A percentile compares a stretch with the other conserved stretches of the same genome.
phyloP scores from a whole-genome alignment of 805 yeast species.

The Metschnikowia matae region DNA sequence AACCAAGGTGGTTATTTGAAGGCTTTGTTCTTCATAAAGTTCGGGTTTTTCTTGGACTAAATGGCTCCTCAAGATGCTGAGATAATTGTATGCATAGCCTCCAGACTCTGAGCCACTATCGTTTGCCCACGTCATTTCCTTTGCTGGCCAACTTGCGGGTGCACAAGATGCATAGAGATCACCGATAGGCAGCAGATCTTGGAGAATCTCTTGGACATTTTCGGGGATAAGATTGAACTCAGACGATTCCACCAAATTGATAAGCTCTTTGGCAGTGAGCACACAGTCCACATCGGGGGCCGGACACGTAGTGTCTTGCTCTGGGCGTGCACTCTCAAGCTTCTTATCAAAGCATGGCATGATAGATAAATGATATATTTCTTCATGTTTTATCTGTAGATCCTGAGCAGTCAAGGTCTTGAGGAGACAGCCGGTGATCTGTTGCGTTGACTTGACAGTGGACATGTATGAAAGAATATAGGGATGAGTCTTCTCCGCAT shows the following conservation, averaged over 20 bases:
- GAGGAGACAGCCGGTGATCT: constrained; percentile 77
- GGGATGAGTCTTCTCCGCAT: constrained; percentile 94
- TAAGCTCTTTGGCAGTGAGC: constrained; percentile 81
- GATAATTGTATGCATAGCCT: constrained; percentile 76
- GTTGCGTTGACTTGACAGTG: constrained; percentile 85
- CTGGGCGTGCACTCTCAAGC: constrained; percentile 87
- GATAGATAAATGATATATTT: constrained; percentile 74
- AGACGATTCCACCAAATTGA: constrained; percentile 63
- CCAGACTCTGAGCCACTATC: constrained; percentile 84
- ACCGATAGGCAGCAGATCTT: constrained; percentile 1
- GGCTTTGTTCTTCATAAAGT: constrained; percentile 16
- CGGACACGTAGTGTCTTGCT: constrained; percentile 22
- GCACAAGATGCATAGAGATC: constrained; percentile 35
- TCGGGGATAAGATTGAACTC: constrained; percentile 28
- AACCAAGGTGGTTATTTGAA: constrained; percentile 36
- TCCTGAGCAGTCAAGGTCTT: constrained; percentile 47
- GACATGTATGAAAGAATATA: constrained; percentile 68
- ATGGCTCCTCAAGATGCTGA: constrained; percentile 36
- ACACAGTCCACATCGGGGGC: constrained; percentile 83
- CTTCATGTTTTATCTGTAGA: constrained; percentile 24
- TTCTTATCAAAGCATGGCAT: constrained; percentile 99
- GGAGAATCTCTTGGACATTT: constrained; percentile 3
- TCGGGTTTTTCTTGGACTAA: constrained; percentile 19
- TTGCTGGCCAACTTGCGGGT: constrained; percentile 61
- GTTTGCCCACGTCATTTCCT: constrained; percentile 61